phyloP scores from a whole-genome alignment of 768 basidiomycete species.

The Scleroderma bovista region DNA sequence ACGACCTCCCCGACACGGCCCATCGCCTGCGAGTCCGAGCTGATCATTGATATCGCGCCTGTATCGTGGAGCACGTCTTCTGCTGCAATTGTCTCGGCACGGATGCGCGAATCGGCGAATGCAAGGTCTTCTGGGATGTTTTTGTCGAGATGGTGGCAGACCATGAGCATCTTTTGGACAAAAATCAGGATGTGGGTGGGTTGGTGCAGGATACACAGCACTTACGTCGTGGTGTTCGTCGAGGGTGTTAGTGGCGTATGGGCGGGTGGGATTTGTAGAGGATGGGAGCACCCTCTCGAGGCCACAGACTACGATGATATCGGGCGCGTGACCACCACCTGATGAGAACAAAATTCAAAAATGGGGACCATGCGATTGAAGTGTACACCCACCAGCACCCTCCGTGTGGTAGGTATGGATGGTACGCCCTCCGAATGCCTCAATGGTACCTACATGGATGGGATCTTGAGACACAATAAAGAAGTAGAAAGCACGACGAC shows the following conservation, averaged over 20 bases:
- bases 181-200: background rate
- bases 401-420: conserved; percentile 98
- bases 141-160: conserved; percentile 95
- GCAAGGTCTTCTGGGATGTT: conserved; percentile 90
- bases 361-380: background rate
- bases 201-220: background rate
- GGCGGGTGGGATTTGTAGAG: conserved; percentile 95
- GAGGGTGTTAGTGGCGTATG: conserved; percentile 85
- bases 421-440: conserved; percentile 82
- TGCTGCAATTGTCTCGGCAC: conserved; percentile 94
- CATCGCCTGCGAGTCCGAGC: conserved; percentile 97
- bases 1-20: conserved; percentile 95
- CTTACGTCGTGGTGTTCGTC: conserved; percentile 96
- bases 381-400: conserved; percentile 65
- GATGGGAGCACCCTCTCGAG: conserved; percentile 86
- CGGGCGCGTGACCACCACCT: conserved; percentile 96
- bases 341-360: background rate
- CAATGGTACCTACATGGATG: conserved; percentile 64
- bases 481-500: conserved; percentile 16
- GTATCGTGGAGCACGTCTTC: conserved; percentile 92
- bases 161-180: conserved; percentile 87
- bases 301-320: conserved; percentile 96
- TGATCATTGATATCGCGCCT: conserved; percentile 96
- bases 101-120: conserved; percentile 95
- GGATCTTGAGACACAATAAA: conserved; percentile 7